A percentile compares a stretch with the other conserved stretches of the same genome.
Conservation (phyloP, 1,284 basidiomycete species). For the Puccinia triticina region DNA sequence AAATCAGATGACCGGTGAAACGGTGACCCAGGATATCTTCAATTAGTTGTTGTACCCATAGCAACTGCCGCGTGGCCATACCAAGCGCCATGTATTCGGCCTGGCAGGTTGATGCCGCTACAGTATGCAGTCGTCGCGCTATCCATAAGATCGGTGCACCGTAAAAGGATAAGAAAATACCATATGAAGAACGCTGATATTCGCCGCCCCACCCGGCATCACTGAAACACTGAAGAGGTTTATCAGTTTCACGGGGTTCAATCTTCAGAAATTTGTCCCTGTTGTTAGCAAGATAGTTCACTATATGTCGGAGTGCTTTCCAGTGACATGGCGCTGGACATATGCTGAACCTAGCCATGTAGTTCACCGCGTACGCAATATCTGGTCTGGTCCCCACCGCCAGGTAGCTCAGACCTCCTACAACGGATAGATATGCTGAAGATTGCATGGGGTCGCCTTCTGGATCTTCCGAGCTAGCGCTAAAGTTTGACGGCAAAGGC, state of each 20-base stretch:
- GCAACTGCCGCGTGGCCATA: neutral
- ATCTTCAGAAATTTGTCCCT: neutral
- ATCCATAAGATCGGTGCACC: neutral
- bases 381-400: too few species aligned
- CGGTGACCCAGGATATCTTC: neutral
- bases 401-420: too few species aligned
- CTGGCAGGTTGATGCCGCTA: conserved; percentile 15
- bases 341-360: neutral
- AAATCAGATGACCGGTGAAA: neutral
- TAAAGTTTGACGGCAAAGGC: neutral
- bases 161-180: neutral
- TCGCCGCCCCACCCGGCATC: conserved; percentile 32
- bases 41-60: conserved; percentile 4
- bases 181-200: neutral
- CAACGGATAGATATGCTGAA: neutral
- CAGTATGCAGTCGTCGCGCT: neutral
- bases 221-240: neutral
- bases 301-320: neutral
- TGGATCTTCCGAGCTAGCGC: neutral
- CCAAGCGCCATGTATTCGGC: conserved; percentile 33
- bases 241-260: neutral
- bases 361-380: too few species aligned
- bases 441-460: neutral
- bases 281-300: neutral
- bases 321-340: neutral